Base-by-base conservation (phyloP, 768 basidiomycete genomes). In the Leucocoprinus birnbaumii region DNA sequence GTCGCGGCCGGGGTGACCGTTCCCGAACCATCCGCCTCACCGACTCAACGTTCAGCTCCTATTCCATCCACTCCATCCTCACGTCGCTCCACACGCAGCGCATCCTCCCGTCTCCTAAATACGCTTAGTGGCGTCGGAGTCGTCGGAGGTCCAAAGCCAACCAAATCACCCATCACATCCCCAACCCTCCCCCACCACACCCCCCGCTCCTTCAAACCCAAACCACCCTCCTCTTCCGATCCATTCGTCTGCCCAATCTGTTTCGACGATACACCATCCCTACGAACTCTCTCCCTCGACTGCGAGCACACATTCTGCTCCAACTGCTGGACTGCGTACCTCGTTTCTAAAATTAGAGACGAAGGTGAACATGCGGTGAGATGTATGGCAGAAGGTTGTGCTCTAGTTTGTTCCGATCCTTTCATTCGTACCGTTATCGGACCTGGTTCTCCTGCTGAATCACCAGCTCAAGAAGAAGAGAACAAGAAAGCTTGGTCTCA, bases 211-310 rank as follows among this genome's bases (percentile, higher is more conserved):
- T 53, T 68, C 46, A 71, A 70, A 38, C 61, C 65, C 14, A 71
- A 65, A 60, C 59, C 70, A 38, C 62, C 62, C 52, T 75, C 79
- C 42, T 74, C 84, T 18, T n/a, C 38, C 8, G 38, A 38, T 16
- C 8, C 8, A n/a, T 96, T 95, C 71, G 78, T 89, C 31, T 99
- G 97, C 71, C 90, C 93, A 3, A 91, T 98, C 67, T 99, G 97
- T 75, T 98, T 87, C 70, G 89, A 90, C 65, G 90, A 94, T 60
- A 71, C 77, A 19, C 77, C 72, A 38, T 71, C 75, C 59, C 72
- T 81, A 9, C 77, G 81, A 54, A 86, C 85, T 2, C 78, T 89
- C 27, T 75, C 89, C 14, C 79, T 97, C 37, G 75, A 80, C 13
- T 99, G 97, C 71, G 85, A 83, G 43, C 95, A 98, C 68, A 68